phyloP scores from a whole-genome alignment of 2,329 filamentous ascomycete genomes.

The Chlorencoelia australis region DNA sequence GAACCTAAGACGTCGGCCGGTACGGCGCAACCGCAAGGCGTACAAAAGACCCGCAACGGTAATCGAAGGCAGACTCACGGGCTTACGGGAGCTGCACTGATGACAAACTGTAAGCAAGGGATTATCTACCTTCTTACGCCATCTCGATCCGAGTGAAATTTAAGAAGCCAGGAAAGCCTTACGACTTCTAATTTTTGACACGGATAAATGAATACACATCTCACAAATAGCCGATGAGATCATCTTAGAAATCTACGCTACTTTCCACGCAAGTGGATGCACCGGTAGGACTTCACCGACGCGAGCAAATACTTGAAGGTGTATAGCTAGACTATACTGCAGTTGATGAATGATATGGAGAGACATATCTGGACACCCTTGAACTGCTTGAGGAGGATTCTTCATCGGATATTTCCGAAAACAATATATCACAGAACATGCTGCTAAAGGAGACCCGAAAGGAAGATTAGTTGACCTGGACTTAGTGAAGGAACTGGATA shows the following conservation, averaged over 20 bases:
- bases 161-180: background rate
- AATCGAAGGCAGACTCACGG: background rate
- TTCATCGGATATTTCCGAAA: constrained; percentile 30
- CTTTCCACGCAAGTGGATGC: too few species aligned
- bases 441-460: constrained; percentile 6
- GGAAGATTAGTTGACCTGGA: constrained; percentile 23
- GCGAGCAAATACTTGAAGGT: too few species aligned
- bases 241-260: too few species aligned
- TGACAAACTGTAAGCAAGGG: background rate
- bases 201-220: too few species aligned
- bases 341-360: too few species aligned
- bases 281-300: too few species aligned
- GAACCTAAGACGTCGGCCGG: background rate
- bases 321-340: too few species aligned
- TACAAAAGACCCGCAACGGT: constrained; percentile 1
- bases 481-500: constrained; percentile 23
- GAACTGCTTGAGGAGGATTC: too few species aligned
- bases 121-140: background rate
- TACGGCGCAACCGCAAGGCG: constrained; percentile 1
- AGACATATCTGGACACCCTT: too few species aligned
- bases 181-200: background rate
- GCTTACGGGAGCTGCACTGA: background rate
- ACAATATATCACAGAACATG: constrained; percentile 28
- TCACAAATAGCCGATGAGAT: too few species aligned
- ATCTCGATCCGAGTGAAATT: background rate